Conservation (phyloP, 2,329 filamentous ascomycete species). For the Erysiphe pisi region DNA sequence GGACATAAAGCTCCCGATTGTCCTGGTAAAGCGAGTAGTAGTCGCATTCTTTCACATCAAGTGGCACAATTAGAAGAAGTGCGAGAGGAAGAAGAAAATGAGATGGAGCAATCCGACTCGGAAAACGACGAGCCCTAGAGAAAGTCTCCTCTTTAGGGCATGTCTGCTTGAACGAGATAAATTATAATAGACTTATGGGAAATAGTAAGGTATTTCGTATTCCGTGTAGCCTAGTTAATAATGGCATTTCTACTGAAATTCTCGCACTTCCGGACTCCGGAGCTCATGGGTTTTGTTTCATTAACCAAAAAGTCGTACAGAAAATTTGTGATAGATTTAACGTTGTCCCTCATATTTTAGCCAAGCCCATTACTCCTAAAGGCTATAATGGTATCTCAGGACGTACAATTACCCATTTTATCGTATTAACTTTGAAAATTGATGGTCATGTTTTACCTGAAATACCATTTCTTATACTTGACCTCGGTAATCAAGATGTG, state of each 20-base stretch:
- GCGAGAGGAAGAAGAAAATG: neutral
- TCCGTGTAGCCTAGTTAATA: neutral
- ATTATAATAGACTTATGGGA: slow-evolving; percentile 3
- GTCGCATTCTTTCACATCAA: neutral
- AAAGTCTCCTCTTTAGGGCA: slow-evolving; percentile 24
- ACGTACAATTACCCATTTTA: neutral
- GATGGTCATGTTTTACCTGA: neutral
- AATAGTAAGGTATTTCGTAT: neutral
- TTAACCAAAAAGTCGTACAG: too few species aligned
- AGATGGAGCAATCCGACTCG: neutral
- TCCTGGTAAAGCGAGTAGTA: neutral
- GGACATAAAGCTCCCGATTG: neutral
- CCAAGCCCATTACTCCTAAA: neutral
- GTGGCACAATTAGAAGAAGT: neutral
- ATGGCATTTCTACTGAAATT: neutral
- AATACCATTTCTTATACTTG: neutral
- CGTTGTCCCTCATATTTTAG: neutral
- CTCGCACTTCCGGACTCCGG: too few species aligned
- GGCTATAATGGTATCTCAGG: neutral
- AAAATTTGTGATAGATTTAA: too few species aligned
- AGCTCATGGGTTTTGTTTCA: too few species aligned
- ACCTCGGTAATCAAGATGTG: neutral
- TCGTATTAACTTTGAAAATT: neutral
- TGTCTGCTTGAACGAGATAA: neutral
- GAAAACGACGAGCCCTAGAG: slow-evolving; percentile 26